A percentile compares a stretch with the other conserved stretches of the same genome.
Evolutionary conservation across 2,329 filamentous ascomycete species (phyloP).

Genomic region (Phaeosphaeriaceae sp.): DNA sequence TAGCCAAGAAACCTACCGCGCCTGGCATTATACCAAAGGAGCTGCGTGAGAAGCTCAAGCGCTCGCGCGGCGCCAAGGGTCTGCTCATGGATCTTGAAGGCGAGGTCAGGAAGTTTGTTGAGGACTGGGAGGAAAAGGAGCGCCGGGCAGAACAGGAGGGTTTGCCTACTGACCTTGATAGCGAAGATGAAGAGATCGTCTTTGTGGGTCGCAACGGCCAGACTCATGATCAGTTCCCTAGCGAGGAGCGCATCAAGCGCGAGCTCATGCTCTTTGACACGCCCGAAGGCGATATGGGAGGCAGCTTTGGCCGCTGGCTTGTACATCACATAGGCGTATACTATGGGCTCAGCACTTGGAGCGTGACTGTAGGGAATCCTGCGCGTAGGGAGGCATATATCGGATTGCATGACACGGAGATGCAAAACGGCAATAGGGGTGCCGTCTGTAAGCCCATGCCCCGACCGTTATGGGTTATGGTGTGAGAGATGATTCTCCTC

Average conservation of each 20-base stretch:
- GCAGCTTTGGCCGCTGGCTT: slow-evolving; percentile 89
- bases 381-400: slow-evolving; percentile 83
- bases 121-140: slow-evolving; percentile 63
- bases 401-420: slow-evolving; percentile 64
- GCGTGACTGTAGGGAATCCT: slow-evolving; percentile 73
- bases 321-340: slow-evolving; percentile 92
- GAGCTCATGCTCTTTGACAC: slow-evolving; percentile 83
- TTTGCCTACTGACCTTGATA: slow-evolving; percentile 57
- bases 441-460: slow-evolving; percentile 37
- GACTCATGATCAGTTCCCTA: slow-evolving; percentile 63
- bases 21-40: slow-evolving; percentile 73
- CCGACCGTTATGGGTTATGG: slow-evolving; percentile 44
- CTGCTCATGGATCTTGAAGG: slow-evolving; percentile 85
- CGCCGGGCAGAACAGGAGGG: slow-evolving; percentile 56
- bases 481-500: slow-evolving; percentile 19
- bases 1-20: slow-evolving; percentile 50
- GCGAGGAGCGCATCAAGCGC: slow-evolving; percentile 60
- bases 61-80: slow-evolving; percentile 74
- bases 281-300: slow-evolving; percentile 74
- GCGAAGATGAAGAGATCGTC: slow-evolving; percentile 85
- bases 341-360: slow-evolving; percentile 86
- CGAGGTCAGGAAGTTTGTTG: slow-evolving; percentile 78
- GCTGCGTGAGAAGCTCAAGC: slow-evolving; percentile 80
- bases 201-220: slow-evolving; percentile 77
- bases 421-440: slow-evolving; percentile 22